These are phyloP conservation scores for Pyrus hybrid DNA, from an alignment of 331 rosid genomes.

Conservation along the genomic window DNA sequence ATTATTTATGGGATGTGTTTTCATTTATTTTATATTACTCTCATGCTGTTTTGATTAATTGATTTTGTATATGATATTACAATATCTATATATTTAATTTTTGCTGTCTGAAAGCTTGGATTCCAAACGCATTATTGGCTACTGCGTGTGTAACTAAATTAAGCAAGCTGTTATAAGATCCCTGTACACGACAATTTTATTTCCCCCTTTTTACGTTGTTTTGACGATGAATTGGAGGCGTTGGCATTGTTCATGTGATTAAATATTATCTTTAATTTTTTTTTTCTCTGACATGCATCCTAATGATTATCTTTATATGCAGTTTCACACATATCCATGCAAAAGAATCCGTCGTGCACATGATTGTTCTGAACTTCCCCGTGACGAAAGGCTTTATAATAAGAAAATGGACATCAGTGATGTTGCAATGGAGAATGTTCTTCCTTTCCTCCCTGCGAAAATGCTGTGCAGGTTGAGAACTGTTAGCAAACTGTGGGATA, in stretches of 20 bases:
- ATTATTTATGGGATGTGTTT: neutral
- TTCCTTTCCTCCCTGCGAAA: slow-evolving; percentile 40
- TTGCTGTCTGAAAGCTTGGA: no score
- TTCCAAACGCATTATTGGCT: neutral
- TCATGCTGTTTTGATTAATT: neutral
- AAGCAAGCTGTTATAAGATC: neutral
- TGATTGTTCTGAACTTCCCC: neutral
- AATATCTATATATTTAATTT: no score
- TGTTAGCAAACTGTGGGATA: slow-evolving; percentile 31
- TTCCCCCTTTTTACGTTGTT: neutral
- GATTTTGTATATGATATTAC: neutral
- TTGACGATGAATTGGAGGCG: neutral
- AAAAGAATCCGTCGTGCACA: neutral
- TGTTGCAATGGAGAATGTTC: slow-evolving; percentile 5
- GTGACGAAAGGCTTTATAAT: neutral
- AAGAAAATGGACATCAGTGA: slow-evolving; percentile 4
- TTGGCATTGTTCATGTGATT: neutral
- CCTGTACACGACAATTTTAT: neutral
- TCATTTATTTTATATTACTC: neutral
- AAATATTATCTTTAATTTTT: neutral
- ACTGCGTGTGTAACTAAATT: neutral
- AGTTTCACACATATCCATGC: neutral
- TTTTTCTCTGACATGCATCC: neutral
- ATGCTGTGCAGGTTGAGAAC: slow-evolving; percentile 28
- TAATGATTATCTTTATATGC: neutral